A percentile compares a stretch with the other conserved stretches of the same genome.
These are phyloP conservation scores for Austroboletus niveus DNA, from an alignment of 1,284 basidiomycete genomes.

Conservation along the genomic window DNA sequence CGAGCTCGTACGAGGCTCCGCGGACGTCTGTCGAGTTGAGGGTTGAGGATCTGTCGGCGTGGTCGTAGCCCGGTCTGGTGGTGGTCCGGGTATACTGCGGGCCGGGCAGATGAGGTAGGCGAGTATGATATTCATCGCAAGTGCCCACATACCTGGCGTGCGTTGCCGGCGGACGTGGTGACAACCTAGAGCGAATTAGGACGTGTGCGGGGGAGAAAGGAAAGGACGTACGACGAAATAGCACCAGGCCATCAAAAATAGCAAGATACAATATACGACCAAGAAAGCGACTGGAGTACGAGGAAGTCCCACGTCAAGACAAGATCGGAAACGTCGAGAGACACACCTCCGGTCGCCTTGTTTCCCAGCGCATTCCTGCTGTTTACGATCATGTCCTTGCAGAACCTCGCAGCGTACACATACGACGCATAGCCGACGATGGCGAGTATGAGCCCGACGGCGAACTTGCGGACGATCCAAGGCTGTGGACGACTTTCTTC, in stretches of 20 bases:
- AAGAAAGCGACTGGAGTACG: conserved; percentile 47
- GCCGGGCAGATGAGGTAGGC: neutral
- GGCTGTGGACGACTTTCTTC: conserved; percentile 35
- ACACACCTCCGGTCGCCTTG: conserved; percentile 50
- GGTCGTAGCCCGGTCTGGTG: conserved; percentile 23
- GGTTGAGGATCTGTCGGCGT: conserved; percentile 19
- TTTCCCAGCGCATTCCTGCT: conserved; percentile 39
- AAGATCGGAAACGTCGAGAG: neutral
- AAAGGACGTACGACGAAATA: conserved; percentile 47
- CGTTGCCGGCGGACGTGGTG: conserved; percentile 53
- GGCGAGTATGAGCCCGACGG: conserved; percentile 41
- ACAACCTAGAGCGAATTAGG: conserved; percentile 38
- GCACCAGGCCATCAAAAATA: conserved; percentile 54
- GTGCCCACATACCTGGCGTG: conserved; percentile 45
- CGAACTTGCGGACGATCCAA: conserved; percentile 50
- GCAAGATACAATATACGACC: conserved; percentile 47
- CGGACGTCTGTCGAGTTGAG: conserved; percentile 23
- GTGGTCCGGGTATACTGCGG: conserved; percentile 24
- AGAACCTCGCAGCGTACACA: conserved; percentile 59
- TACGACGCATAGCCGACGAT: conserved; percentile 51
- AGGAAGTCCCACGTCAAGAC: conserved; percentile 3
- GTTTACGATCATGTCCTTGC: conserved; percentile 53
- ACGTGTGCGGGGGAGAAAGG: neutral
- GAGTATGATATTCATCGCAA: neutral
- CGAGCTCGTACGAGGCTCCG: conserved; percentile 30